Base-by-base conservation (phyloP, 805 yeast species). In the Teunomyces aglyptinius region DNA sequence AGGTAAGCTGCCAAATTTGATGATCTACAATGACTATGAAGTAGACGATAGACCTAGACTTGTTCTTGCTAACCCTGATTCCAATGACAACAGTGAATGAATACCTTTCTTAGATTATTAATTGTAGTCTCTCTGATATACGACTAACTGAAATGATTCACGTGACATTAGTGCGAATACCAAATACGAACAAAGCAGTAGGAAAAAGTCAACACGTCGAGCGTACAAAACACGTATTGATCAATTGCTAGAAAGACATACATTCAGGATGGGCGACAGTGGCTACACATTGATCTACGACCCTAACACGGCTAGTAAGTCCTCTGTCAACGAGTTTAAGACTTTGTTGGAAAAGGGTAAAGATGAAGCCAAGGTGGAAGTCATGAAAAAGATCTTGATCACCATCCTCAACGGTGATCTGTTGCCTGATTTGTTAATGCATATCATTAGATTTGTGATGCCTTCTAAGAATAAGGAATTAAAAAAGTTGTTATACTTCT, bases 391-490 rank as follows among this genome's bases (percentile, higher is more conserved):
- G 58, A 86, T 94, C 55, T 77, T 94, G 55, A 81, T 87, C 49
- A 78, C 89, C 44, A 90, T 95, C 82, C 78, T 94, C 53, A 92
- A 89, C 63, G 96, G 97, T 28, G 96, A 92, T 59, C 83, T 95
- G 49, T 76, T 92, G 83, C 95, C 97, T 13, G 94, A 87, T 49
- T 74, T 94, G 55, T 79, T 94, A 68, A 94, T 94, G 99, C 96
- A 91, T 64, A 88, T 94, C 56, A 92, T 94, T 60, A 84, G 99
- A 61, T 95, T 89, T 61, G 92, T 95, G 48, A 90, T 94, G 97
- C 99, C 99, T 12, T 88, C 96, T 13, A 87, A 78, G 60, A 82
- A 85, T 70, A 95, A 94, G 70, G 87, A 84, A 59, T 81, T 95
- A 68, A 94, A 94, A 77, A 94, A 91, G 68, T 76, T 94, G 63